A percentile compares a stretch with the other conserved stretches of the same genome.
These are phyloP conservation scores for Magnusiomyces sp. DNA, from an alignment of 1,139 yeast genomes.

Conservation along the genomic window DNA sequence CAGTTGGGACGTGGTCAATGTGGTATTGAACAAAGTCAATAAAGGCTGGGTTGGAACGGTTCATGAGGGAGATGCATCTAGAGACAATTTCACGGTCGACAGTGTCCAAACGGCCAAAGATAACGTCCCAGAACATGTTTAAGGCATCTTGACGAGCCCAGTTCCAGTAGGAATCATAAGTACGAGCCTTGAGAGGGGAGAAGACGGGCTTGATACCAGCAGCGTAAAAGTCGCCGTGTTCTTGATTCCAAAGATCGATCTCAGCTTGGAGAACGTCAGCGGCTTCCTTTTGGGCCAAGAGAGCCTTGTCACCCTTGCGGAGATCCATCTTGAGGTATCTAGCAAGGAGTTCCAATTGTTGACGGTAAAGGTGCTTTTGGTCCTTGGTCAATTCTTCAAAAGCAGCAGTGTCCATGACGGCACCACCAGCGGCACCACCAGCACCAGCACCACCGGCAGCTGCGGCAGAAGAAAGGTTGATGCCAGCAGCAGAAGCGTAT, in stretches of 20 bases:
- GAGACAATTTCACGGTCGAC: slow-evolving; percentile 94
- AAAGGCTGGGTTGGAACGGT: slow-evolving; percentile 88
- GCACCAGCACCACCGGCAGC: slow-evolving; percentile 45
- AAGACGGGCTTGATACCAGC: slow-evolving; percentile 85
- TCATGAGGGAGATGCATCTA: slow-evolving; percentile 96
- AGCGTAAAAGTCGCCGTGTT: slow-evolving; percentile 93
- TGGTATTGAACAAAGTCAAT: slow-evolving; percentile 97
- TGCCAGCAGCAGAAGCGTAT: slow-evolving; percentile 76
- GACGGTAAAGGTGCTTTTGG: slow-evolving; percentile 81
- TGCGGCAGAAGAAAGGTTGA: slow-evolving; percentile 62
- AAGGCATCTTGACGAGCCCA: slow-evolving; percentile 98
- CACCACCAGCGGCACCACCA: slow-evolving; percentile 61
- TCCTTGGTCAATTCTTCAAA: slow-evolving; percentile 90
- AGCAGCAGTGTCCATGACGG: slow-evolving; percentile 91
- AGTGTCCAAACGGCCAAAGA: slow-evolving; percentile 82
- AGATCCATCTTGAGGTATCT: slow-evolving; percentile 89
- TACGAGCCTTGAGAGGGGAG: slow-evolving; percentile 87
- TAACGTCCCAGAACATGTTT: slow-evolving; percentile 89
- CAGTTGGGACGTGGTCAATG: slow-evolving; percentile 83
- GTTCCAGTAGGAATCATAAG: slow-evolving; percentile 97
- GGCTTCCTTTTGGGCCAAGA: slow-evolving; percentile 81
- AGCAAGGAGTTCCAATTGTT: slow-evolving; percentile 91
- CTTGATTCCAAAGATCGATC: slow-evolving; percentile 86
- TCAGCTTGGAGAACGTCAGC: slow-evolving; percentile 76
- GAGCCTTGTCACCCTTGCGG: slow-evolving; percentile 81